phyloP scores from a whole-genome alignment of 2,329 filamentous ascomycete genomes.

The Capronia coronata region DNA sequence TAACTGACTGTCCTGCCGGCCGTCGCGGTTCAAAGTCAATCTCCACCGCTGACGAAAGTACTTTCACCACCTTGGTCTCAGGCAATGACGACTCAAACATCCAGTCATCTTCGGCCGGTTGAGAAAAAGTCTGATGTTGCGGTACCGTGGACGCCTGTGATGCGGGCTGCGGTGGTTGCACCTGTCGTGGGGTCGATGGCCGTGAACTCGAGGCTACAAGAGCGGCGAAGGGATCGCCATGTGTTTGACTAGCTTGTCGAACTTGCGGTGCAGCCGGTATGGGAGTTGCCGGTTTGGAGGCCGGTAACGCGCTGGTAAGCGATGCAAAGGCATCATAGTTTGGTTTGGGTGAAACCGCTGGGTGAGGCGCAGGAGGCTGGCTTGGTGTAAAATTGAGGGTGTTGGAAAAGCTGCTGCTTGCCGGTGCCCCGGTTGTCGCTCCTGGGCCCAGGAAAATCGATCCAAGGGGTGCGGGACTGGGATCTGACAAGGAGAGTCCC shows the following conservation, averaged over 20 bases:
- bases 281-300: slow-evolving; percentile 47
- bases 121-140: slow-evolving; percentile 20
- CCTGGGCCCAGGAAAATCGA: slow-evolving; percentile 78
- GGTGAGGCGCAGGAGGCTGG: slow-evolving; percentile 37
- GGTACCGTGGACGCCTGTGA: slow-evolving; percentile 19
- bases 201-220: slow-evolving; percentile 49
- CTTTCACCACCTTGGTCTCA: slow-evolving; percentile 57
- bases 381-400: slow-evolving; percentile 23
- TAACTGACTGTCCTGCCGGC: slow-evolving; percentile 46
- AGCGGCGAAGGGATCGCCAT: slow-evolving; percentile 57
- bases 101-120: slow-evolving; percentile 72
- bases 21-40: slow-evolving; percentile 65
- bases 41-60: slow-evolving; percentile 64
- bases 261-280: slow-evolving; percentile 38
- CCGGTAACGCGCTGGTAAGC: slow-evolving; percentile 42
- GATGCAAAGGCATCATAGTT: slow-evolving; percentile 54
- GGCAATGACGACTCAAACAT: slow-evolving; percentile 84
- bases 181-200: slow-evolving; percentile 36
- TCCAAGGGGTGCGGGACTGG: slow-evolving; percentile 65
- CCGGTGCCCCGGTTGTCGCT: slow-evolving; percentile 38
- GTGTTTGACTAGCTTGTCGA: slow-evolving; percentile 35
- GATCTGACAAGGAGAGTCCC: slow-evolving; percentile 73
- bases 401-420: slow-evolving; percentile 20
- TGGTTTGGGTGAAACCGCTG: slow-evolving; percentile 40
- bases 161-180: slow-evolving; percentile 29